Percentiles rank a stretch among this genome's conserved stretches.
Evolutionary conservation across 2,329 filamentous ascomycete genomes (phyloP).

Genomic region (Monosporascus ibericus): DNA sequence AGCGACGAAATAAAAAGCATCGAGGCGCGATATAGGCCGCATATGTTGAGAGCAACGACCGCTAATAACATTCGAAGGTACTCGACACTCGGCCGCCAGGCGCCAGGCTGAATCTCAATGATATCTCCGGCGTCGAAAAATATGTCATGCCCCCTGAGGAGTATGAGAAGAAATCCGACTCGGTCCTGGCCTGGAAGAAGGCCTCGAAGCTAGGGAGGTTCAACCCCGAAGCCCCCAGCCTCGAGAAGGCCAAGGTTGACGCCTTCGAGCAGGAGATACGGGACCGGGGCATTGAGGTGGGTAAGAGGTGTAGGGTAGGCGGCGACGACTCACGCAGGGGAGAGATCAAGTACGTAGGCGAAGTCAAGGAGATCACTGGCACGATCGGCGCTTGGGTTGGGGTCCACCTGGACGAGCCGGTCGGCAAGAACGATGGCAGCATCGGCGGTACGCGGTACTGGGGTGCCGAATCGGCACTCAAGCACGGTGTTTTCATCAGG

Average conservation of each 20-base stretch:
- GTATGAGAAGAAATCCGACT: constrained; percentile 82
- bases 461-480: constrained; percentile 54
- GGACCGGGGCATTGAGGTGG: constrained; percentile 59
- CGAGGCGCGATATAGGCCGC: background rate
- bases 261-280: constrained; percentile 65
- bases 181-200: constrained; percentile 93
- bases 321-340: constrained; percentile 65
- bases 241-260: constrained; percentile 65
- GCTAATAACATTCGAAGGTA: constrained; percentile 49
- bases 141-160: constrained; percentile 81
- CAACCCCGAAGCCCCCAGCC: constrained; percentile 72
- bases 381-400: constrained; percentile 65
- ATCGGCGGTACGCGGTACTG: constrained; percentile 66
- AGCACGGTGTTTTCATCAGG: constrained; percentile 72
- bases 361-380: constrained; percentile 67
- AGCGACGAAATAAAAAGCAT: background rate
- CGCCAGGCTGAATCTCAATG: constrained; percentile 72
- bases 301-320: constrained; percentile 59
- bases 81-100: constrained; percentile 71
- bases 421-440: constrained; percentile 76
- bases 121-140: constrained; percentile 77
- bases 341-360: constrained; percentile 64
- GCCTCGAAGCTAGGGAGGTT: constrained; percentile 93
- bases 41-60: background rate
- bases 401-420: constrained; percentile 70